Evolutionary conservation across 192 early-diverging fungal species (phyloP), one percentile per base, ranked within the genome.

Genomic region (Chytriomyces confervae): DNA sequence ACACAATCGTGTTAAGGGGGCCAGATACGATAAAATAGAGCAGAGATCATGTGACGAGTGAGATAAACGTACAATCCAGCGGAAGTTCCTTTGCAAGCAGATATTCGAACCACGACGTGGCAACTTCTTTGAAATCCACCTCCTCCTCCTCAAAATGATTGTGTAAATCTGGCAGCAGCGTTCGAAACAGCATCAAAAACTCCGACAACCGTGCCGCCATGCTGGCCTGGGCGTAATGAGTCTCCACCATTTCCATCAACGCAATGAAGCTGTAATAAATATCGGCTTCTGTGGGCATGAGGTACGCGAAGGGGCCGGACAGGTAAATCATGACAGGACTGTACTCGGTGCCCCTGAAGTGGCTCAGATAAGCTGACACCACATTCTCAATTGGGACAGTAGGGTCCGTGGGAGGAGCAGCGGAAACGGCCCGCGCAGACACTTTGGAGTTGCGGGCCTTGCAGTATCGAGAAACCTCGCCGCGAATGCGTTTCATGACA

Each of bases 131-230:
- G 43, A 94, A 86, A 67, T 95, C 91, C 45, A 96, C 92, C 79
- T 97, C 95, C 67, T 97, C 96, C 66, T 97, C 96, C 78, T 96
- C 94, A 88, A 97, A 97, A 82, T 94, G 95, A 78, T 90, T 94
- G 78, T 96, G 96, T 76, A 97, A 83, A 51, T 97, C 95, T 20
- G 95, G 95, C 78, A 95, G 81, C 61, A 94, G 85, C 44, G 89
- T 91, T 66, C 95, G 84, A 84, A 97, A 94, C 45, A 93, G 83
- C 62, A 93, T 94, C 81, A 95, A 88, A 75, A 97, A 97, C 76
- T 92, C 90, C 6, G 95, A 93, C 5, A 97, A 86, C 20, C 91
- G 89, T 71, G 93, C 89, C 75, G 93, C 91, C 51, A 95, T 89
- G 66, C 86, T 87, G 66, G 85, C 82, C 43, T 68, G 81, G 18